Evolutionary conservation across 2,329 filamentous ascomycete species (phyloP).

Genomic region (Onygena corvina): DNA sequence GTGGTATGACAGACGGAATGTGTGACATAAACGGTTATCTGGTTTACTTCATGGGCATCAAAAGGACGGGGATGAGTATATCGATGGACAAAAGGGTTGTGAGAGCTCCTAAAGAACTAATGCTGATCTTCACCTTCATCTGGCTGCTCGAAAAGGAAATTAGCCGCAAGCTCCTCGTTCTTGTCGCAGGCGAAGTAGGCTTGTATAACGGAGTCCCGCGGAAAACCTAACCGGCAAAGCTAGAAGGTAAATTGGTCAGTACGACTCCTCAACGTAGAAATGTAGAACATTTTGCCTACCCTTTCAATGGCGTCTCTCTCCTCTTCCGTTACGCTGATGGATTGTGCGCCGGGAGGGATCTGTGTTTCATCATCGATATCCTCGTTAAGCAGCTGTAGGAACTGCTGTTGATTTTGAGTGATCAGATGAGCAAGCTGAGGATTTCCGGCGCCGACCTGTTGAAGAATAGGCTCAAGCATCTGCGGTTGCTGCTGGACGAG

Average conservation of each 20-base stretch:
- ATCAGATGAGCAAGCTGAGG: constrained; percentile 89
- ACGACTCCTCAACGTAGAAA: background rate
- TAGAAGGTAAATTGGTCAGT: constrained; percentile 27
- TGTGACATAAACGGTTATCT: background rate
- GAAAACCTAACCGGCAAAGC: constrained; percentile 87
- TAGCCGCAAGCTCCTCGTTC: constrained; percentile 95
- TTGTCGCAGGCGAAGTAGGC: constrained; percentile 99
- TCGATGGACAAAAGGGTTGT: background rate
- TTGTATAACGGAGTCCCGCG: constrained; percentile 86
- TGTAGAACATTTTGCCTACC: constrained; percentile 42
- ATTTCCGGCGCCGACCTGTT: constrained; percentile 90
- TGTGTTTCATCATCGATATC: constrained; percentile 65
- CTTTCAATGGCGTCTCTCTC: constrained; percentile 95
- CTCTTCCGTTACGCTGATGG: constrained; percentile 82
- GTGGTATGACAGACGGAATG: background rate
- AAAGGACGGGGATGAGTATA: background rate
- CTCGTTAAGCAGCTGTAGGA: constrained; percentile 79
- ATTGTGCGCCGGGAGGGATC: constrained; percentile 63
- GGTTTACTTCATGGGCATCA: background rate
- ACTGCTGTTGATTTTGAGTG: constrained; percentile 81
- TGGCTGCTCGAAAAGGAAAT: constrained; percentile 95
- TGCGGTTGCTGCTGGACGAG: constrained; percentile 95
- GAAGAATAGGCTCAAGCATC: constrained; percentile 96
- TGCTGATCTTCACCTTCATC: constrained; percentile 52
- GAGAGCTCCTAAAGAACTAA: background rate